Conservation (phyloP, 2,329 filamentous ascomycete species). For the Tothia fuscella region DNA sequence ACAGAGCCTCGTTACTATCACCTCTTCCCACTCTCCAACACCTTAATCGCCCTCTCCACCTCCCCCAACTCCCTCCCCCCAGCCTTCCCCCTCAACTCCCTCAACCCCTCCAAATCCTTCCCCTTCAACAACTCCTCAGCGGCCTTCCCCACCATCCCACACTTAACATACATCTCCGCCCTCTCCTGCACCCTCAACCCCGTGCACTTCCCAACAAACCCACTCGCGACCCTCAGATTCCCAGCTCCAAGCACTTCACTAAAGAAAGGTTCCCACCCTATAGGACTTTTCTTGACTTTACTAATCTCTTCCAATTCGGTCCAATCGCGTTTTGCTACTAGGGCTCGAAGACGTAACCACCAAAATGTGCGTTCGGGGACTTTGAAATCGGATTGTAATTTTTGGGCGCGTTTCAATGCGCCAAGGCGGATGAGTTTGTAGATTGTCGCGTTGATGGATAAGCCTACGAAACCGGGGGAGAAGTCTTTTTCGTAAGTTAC, state of each 20-base stretch:
- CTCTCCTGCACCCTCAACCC: slow-evolving; percentile 54
- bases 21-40: slow-evolving; percentile 9
- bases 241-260: slow-evolving; percentile 80
- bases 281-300: slow-evolving; percentile 70
- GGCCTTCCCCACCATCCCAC: slow-evolving; percentile 76
- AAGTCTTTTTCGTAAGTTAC: slow-evolving; percentile 79
- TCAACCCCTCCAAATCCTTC: slow-evolving; percentile 67
- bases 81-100: slow-evolving; percentile 61
- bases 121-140: slow-evolving; percentile 80
- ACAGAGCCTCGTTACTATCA: not conserved
- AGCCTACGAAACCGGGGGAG: slow-evolving; percentile 53
- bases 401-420: slow-evolving; percentile 74
- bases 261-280: slow-evolving; percentile 97
- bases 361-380: slow-evolving; percentile 81
- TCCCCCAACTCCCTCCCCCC: slow-evolving; percentile 59
- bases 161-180: slow-evolving; percentile 93
- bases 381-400: slow-evolving; percentile 84
- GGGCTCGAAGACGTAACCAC: slow-evolving; percentile 75
- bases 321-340: slow-evolving; percentile 87
- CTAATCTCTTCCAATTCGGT: slow-evolving; percentile 78
- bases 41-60: slow-evolving; percentile 61
- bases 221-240: slow-evolving; percentile 71
- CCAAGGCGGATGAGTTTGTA: slow-evolving; percentile 76
- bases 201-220: slow-evolving; percentile 82
- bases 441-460: slow-evolving; percentile 84